Percentiles rank a stretch among this genome's conserved stretches.
Evolutionary conservation across 78 protist species (phyloP).

Genomic region (Salpingoeca rosetta): DNA sequence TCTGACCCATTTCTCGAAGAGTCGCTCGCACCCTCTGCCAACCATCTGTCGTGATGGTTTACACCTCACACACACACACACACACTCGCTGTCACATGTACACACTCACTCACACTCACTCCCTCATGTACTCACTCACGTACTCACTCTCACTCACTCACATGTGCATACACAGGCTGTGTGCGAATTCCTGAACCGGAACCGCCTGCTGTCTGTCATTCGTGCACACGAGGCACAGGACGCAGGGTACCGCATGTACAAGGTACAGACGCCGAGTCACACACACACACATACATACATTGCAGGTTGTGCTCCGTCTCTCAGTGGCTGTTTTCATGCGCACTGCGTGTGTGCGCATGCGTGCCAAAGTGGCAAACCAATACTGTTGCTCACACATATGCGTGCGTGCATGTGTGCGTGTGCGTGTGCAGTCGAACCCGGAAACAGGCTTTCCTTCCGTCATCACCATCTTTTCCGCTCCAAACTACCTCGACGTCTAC

Average conservation of each 20-base stretch:
- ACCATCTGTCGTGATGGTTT: no score
- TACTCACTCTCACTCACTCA: no score
- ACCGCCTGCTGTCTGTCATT: conserved; percentile 80
- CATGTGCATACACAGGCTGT: no score
- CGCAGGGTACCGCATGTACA: conserved; percentile 71
- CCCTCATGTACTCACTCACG: no score
- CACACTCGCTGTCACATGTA: no score
- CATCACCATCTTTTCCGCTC: conserved; percentile 96
- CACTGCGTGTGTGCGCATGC: no score
- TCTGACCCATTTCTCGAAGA: neutral
- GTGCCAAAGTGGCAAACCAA: neutral
- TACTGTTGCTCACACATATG: neutral
- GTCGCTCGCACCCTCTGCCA: neutral
- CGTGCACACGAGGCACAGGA: conserved; percentile 97
- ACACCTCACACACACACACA: no score
- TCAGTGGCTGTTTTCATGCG: no score
- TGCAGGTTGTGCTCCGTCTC: no score
- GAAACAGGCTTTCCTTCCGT: conserved; percentile 90
- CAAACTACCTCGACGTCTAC: conserved; percentile 95
- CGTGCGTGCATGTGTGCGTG: neutral
- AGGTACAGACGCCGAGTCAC: conserved; percentile 46
- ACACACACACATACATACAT: no score
- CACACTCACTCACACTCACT: no score
- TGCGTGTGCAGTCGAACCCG: no score
- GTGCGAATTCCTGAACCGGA: conserved; percentile 73